Base-by-base conservation (phyloP, 2,329 filamentous ascomycete species). In the Fusarium buxicola region DNA sequence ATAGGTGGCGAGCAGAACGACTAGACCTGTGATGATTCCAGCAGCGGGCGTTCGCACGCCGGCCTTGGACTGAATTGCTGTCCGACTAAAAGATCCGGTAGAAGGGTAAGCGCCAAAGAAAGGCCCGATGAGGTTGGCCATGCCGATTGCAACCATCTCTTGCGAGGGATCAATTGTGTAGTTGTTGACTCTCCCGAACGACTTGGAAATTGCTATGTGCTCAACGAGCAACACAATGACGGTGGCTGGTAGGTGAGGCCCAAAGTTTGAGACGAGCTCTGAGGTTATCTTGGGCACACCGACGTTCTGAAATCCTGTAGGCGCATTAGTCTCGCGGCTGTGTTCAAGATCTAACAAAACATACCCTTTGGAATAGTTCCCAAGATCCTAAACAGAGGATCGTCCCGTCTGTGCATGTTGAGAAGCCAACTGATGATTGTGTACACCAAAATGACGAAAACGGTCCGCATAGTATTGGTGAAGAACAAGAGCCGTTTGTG, bases 121-220 rank as follows among this genome's bases (percentile, higher is more conserved):
- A 3, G 95, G 93, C 1, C 92, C 94, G 8, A 98, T 82, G 32
- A 98, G 82, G 74, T 98, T 98, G 31, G 89, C 90, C 24, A 97
- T 86, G 61, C 94, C 94, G 65, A 98, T 97, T 18, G 92, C 94
- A 41, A 99, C 92, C 78, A 99, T 86, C 75, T 99, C 94, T 75
- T 99, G 94, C 0, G 94, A 97, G 0, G 95, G 94, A 69, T 97
- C 89, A 74, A 99, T 97, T 13, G 87, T 89, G 77, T 99, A 99
- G 79, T 97, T 96, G 81, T 97, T 98, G 69, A 97, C 86, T 57
- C 94, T 87, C 9, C 95, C 95, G 68, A 99, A 98, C 0, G 94
- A 97, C 76, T 98, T 99, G 15, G 94, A 92, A 63, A 98, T 97
- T 43, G 94, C 93, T 69, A 98, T 97, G 74, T 98, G 94, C 77